phyloP scores from a whole-genome alignment of 176 grass and related monocot genomes.

The Cocos nucifera region DNA sequence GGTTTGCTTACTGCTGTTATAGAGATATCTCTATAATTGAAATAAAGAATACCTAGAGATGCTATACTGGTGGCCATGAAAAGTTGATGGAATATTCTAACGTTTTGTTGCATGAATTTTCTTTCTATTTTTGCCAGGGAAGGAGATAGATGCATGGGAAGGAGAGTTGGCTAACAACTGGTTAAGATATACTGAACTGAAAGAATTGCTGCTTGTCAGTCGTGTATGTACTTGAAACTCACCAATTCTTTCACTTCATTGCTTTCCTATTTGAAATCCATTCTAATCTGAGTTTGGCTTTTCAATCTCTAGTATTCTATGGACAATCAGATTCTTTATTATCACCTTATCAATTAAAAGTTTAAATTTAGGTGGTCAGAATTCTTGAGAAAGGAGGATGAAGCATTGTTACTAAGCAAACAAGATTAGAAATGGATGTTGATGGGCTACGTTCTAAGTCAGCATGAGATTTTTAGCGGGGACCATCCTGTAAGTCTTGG shows the following conservation, averaged over 20 bases:
- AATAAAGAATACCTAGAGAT: no score
- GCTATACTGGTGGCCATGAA: no score
- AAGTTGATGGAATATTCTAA: no score
- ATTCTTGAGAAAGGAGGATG: conserved; percentile 33
- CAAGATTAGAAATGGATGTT: conserved; percentile 24
- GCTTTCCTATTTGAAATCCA: neutral
- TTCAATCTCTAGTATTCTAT: neutral
- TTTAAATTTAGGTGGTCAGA: conserved; percentile 29
- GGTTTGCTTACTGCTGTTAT: no score
- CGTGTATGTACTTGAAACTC: conserved; percentile 18
- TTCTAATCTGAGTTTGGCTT: neutral
- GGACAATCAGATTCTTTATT: no score
- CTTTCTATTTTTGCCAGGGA: neutral
- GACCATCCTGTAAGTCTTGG: conserved; percentile 83
- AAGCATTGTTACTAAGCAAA: conserved; percentile 36
- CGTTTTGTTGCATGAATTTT: neutral
- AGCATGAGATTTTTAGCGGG: conserved; percentile 57
- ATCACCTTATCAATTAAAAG: no score
- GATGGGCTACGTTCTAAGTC: conserved; percentile 43
- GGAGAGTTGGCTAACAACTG: conserved; percentile 18
- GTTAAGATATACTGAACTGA: conserved; percentile 30
- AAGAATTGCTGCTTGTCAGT: no score
- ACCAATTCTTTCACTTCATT: neutral
- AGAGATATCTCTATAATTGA: no score
- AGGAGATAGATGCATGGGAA: conserved; percentile 31